A percentile compares a stretch with the other conserved stretches of the same genome.
These are phyloP conservation scores for Botrytis paeoniae DNA, from an alignment of 2,329 filamentous ascomycete genomes.

Conservation along the genomic window DNA sequence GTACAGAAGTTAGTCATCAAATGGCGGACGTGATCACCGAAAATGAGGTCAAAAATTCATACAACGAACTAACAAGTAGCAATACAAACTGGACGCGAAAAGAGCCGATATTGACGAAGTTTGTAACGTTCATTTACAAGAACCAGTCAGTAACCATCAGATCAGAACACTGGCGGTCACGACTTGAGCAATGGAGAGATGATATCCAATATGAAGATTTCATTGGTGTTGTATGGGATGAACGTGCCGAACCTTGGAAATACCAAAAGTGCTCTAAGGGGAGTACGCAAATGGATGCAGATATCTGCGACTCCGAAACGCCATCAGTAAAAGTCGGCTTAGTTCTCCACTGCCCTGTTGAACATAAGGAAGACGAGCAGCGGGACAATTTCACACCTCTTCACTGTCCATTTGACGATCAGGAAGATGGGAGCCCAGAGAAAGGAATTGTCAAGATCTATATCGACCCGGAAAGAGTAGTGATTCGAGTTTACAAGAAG, in stretches of 20 bases:
- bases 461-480: neutral
- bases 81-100: neutral
- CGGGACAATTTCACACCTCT: neutral
- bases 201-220: neutral
- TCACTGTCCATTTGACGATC: neutral
- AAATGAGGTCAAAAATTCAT: neutral
- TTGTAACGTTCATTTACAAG: neutral
- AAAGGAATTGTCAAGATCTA: neutral
- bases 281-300: neutral
- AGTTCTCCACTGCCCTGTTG: neutral
- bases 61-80: neutral
- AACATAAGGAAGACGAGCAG: neutral
- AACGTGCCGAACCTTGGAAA: neutral
- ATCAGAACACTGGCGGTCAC: neutral
- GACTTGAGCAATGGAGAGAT: neutral
- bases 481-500: neutral
- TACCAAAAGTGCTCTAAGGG: neutral
- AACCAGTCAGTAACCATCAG: neutral
- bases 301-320: neutral
- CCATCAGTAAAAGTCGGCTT: neutral
- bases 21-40: neutral
- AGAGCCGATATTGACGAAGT: neutral
- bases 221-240: neutral
- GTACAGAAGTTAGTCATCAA: neutral
- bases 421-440: neutral